Evolutionary conservation across 352 stramenopile species (phyloP).

Genomic region (Globisporangium ultimum): DNA sequence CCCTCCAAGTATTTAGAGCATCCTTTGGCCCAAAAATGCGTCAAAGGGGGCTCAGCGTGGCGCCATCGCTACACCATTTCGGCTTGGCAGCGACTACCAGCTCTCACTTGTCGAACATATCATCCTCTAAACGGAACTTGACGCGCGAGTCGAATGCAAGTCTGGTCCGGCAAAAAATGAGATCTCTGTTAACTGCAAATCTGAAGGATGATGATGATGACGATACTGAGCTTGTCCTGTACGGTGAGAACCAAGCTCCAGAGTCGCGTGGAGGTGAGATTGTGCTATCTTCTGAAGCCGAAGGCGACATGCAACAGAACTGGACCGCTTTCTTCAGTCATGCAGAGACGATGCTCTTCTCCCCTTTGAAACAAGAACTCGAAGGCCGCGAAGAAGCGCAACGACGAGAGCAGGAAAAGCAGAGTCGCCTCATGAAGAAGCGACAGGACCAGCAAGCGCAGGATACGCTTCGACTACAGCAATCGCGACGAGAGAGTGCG

Average conservation of each 20-base stretch:
- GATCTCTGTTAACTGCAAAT: not conserved
- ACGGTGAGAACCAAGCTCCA: constrained; percentile 22
- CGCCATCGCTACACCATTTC: constrained; percentile 6
- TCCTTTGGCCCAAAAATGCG: constrained; percentile 7
- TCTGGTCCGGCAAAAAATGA: not conserved
- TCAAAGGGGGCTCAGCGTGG: not conserved
- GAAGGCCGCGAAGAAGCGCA: constrained; percentile 42
- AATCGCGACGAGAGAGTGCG: constrained; percentile 18
- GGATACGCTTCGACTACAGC: constrained; percentile 39
- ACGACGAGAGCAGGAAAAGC: constrained; percentile 37
- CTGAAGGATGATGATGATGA: constrained; percentile 19
- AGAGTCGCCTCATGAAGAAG: constrained; percentile 57
- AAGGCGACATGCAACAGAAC: constrained; percentile 47
- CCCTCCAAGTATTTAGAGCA: constrained; percentile 8
- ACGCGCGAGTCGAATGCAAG: not conserved
- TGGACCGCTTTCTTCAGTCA: constrained; percentile 59
- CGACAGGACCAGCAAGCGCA: constrained; percentile 53
- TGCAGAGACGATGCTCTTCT: constrained; percentile 56
- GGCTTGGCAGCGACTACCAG: constrained; percentile 7
- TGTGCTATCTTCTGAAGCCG: constrained; percentile 41
- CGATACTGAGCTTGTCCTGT: constrained; percentile 36
- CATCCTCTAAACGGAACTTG: constrained; percentile 1
- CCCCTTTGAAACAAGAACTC: constrained; percentile 38
- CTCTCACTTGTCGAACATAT: not conserved
- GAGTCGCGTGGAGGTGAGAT: constrained; percentile 44